Conservation (phyloP, 345 rosid genomes). For the Corymbia maculata region DNA sequence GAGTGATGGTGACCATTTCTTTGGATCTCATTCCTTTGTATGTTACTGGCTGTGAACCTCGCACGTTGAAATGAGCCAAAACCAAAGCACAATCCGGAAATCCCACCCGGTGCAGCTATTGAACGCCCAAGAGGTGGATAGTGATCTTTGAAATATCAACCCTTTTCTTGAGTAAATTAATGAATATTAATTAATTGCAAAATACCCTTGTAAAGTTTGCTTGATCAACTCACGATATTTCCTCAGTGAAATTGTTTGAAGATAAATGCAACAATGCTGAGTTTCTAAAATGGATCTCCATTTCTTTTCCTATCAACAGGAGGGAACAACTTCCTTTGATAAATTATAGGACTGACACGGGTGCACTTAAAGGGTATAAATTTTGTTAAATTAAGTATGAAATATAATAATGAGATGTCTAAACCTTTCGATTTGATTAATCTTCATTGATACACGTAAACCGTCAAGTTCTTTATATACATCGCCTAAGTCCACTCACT, state of each 20-base stretch:
- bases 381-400: not conserved
- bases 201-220: not conserved
- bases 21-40: not conserved
- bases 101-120: not conserved
- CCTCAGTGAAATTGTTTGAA: not conserved
- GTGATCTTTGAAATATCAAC: not conserved
- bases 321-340: not conserved
- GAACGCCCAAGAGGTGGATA: not conserved
- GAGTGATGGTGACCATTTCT: not conserved
- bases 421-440: not conserved
- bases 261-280: not conserved
- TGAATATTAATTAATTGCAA: not conserved
- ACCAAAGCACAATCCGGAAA: not conserved
- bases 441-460: not conserved
- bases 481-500: not conserved
- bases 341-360: not conserved
- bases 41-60: not conserved
- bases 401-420: not conserved
- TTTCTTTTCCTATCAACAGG: not conserved
- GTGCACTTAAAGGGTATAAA: not conserved
- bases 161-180: not conserved
- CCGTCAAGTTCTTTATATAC: not conserved
- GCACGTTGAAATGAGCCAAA: not conserved
- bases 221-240: not conserved
- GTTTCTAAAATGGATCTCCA: not conserved